Percentiles rank a stretch among this genome's conserved stretches.
Evolutionary conservation across 2,329 filamentous ascomycete species (phyloP).

Genomic region (Fusarium hainanense): DNA sequence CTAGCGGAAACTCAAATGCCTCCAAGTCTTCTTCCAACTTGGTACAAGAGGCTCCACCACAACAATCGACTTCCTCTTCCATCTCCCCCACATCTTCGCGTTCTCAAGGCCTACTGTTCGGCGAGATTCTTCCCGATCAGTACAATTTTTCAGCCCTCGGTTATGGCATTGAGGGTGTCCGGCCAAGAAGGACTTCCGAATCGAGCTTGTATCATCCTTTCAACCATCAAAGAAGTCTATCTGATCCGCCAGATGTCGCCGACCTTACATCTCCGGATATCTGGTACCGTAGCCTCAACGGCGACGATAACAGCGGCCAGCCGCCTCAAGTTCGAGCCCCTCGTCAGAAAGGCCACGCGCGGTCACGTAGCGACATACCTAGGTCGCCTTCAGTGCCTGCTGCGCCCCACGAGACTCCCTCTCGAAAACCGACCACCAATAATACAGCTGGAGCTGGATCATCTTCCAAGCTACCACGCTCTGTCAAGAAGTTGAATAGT

Average conservation of each 20-base stretch:
- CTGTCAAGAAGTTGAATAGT: constrained; percentile 57
- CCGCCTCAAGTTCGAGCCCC: constrained; percentile 35
- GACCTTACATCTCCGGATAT: constrained; percentile 74
- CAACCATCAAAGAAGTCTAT: constrained; percentile 64
- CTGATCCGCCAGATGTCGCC: constrained; percentile 62
- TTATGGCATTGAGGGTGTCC: constrained; percentile 67
- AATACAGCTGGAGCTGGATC: constrained; percentile 44
- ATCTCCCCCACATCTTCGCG: constrained; percentile 51
- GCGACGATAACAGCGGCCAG: constrained; percentile 38
- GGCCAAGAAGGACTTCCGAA: constrained; percentile 75
- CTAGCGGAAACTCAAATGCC: constrained; percentile 50
- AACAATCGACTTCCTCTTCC: constrained; percentile 48
- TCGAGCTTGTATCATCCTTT: constrained; percentile 69
- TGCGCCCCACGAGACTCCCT: constrained; percentile 49
- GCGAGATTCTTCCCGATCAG: constrained; percentile 75
- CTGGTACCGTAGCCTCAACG: constrained; percentile 65
- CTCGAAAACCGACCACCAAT: constrained; percentile 40
- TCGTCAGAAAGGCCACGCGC: constrained; percentile 53
- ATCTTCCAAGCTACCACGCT: constrained; percentile 60
- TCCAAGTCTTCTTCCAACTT: constrained; percentile 52
- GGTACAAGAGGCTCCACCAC: constrained; percentile 48
- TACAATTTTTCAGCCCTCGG: constrained; percentile 64
- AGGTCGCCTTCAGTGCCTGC: constrained; percentile 50
- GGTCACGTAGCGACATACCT: constrained; percentile 71
- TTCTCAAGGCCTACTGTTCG: constrained; percentile 73